Base-by-base conservation (phyloP, 768 basidiomycete genomes). In the Suillus ampliporus region DNA sequence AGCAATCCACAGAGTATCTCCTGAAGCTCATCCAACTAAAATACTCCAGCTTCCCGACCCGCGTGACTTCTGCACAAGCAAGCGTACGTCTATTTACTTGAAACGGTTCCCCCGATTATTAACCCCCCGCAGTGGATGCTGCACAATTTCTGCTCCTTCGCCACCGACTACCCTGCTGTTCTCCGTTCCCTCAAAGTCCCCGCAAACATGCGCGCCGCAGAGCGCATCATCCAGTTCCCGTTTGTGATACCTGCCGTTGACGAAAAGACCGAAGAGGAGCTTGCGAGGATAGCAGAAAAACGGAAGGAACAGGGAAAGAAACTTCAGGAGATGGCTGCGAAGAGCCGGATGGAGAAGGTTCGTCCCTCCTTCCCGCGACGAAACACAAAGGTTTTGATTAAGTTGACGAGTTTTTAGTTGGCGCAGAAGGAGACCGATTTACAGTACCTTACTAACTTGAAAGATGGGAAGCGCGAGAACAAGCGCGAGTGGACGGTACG, bases 1-100 rank as follows among this genome's bases (percentile, higher is more conserved):
- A 88, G 2, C 96, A 98, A 69, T 87, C 94, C 1, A 87, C 93
- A 0, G 97, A 99, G 60, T 92, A 97, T 70, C 83, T 98, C 57
- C 86, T 96, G 64, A 97, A 95, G 71, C 87, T 97, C 23, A 88
- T 96, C 46, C 96, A 98, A 72, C 84, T 99, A 40, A 99, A 99
- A 76, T 97, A 99, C 72, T 91, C 97, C 31, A 90, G 83, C 51
- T 99, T 99, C 74, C 92, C 94, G 6, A 91, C 90, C 1, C 88
- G 94, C 47, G 86, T 98, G 13, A 91, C 91, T 0, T 71, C 84
- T 17, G 71, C 80, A 0, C 97, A 98, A 69, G 86, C 94, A 5
- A 90, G 85, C 15, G 95, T 96, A 73, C 63, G 83, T 77, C 58
- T n/a, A 19, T 47, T 37, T 58, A 10, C 34, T 61, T 9, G 38